Percentiles rank a stretch among this genome's conserved stretches.
phyloP scores from a whole-genome alignment of 2,329 filamentous ascomycete genomes.

The Fusarium sororula region DNA sequence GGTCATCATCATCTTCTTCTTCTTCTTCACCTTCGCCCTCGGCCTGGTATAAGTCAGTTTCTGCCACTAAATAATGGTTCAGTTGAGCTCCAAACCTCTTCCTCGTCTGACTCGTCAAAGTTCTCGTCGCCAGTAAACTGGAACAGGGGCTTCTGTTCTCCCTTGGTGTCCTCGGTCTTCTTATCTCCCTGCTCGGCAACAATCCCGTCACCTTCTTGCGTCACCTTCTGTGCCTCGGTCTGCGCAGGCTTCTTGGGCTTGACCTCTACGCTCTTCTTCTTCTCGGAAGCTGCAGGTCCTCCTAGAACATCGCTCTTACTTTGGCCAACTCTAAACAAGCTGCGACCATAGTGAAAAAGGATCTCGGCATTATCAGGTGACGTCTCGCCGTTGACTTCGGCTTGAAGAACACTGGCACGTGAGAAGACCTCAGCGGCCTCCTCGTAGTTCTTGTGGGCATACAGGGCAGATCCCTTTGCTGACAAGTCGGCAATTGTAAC shows the following conservation, averaged over 20 bases:
- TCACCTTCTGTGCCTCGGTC: constrained; percentile 53
- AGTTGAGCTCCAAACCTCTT: constrained; percentile 55
- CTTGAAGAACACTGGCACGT: constrained; percentile 88
- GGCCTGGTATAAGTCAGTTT: constrained; percentile 37
- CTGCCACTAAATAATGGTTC: neutral
- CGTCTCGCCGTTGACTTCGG: constrained; percentile 91
- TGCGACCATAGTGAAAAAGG: constrained; percentile 92
- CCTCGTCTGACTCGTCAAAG: constrained; percentile 84
- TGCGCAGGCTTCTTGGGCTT: constrained; percentile 53
- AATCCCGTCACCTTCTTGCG: constrained; percentile 57
- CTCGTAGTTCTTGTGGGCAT: constrained; percentile 88
- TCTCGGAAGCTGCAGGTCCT: constrained; percentile 73
- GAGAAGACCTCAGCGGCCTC: constrained; percentile 89
- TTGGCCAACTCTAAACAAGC: constrained; percentile 92
- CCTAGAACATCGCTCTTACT: constrained; percentile 95
- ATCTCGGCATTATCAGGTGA: constrained; percentile 90
- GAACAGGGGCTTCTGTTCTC: constrained; percentile 78
- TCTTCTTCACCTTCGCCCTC: constrained; percentile 57
- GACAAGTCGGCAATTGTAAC: constrained; percentile 80
- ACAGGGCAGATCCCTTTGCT: constrained; percentile 83
- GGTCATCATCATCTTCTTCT: constrained; percentile 72
- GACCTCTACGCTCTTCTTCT: constrained; percentile 46
- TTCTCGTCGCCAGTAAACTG: constrained; percentile 96
- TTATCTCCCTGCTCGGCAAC: constrained; percentile 54
- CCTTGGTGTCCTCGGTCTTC: constrained; percentile 53